Evolutionary conservation across 2,329 filamentous ascomycete genomes (phyloP), one percentile per base, ranked within the genome.

Genomic region (Fusarium incarnatum): DNA sequence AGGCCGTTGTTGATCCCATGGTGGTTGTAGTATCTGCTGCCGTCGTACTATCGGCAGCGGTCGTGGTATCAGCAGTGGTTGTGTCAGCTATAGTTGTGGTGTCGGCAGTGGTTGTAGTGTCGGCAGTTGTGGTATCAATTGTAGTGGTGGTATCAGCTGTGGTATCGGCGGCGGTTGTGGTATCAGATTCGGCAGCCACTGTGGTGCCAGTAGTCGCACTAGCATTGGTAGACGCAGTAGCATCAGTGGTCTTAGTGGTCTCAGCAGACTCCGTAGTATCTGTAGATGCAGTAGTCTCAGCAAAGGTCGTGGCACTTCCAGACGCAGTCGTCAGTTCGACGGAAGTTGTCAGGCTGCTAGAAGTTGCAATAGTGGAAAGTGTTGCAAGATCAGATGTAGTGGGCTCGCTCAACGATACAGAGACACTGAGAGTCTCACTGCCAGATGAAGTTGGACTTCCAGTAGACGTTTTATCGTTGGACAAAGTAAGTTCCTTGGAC

Each of bases 401-500:
- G 7, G 46, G 22, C 0, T 8, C 25, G 16, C 34, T 16, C 4
- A 42, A 37, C 0, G 41, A 28, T 5, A 8, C 4, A 16, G 20
- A 5, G 2, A 11, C 6, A 20, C 37, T 18, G 0, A 13, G 6
- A 18, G 27, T 42, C 16, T 37, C 57, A n/a, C 41, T 62, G 1
- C 25, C 16, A 0, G 41, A 55, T 2, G 23, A 16, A 27, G 30
- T 27, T 23, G 32, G 4, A 9, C 18, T 8, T 42, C 6, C 41
- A 25, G 20, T 27, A 8, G 9, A 13, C 0, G 55, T 5, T 2
- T 16, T 34, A 4, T 34, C 57, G 5, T 8, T 10, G 2, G 18
- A 20, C 0, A 10, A 25, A 3, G 27, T 18, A 0, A 6, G 2
- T 15, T 44, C 27, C 1, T n/a, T 12, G 3, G 32, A 47, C 8